Conservation (phyloP, 768 basidiomycete species). For the Tylopilus subfusipes region DNA sequence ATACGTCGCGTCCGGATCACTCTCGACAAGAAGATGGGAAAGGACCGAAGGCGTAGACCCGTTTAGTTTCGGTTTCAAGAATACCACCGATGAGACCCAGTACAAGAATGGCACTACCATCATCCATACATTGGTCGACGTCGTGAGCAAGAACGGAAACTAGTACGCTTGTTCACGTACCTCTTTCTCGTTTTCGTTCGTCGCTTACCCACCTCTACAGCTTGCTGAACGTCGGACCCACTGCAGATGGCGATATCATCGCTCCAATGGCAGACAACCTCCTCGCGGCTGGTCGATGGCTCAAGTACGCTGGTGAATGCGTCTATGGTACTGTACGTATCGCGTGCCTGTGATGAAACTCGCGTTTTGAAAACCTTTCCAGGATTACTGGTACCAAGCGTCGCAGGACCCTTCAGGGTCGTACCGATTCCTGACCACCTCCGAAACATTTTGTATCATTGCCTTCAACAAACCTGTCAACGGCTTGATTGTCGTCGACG, state of each 20-base stretch:
- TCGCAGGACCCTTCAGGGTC: constrained; percentile 36
- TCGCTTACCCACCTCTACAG: constrained; percentile 23
- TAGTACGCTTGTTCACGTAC: constrained; percentile 36
- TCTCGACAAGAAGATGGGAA: constrained; percentile 52
- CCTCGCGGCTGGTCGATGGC: constrained; percentile 50
- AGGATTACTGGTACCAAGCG: constrained; percentile 49
- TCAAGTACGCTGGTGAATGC: constrained; percentile 47
- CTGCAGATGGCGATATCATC: constrained; percentile 52
- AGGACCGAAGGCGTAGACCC: constrained; percentile 59
- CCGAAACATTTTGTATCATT: constrained; percentile 49
- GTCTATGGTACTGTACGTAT: constrained; percentile 49
- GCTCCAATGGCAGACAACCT: constrained; percentile 45
- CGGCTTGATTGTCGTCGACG: constrained; percentile 34
- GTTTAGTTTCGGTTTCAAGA: constrained; percentile 46
- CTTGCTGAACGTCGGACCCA: constrained; percentile 52
- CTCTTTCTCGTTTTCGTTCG: background rate
- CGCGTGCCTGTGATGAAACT: background rate
- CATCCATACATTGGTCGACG: constrained; percentile 50
- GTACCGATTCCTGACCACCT: constrained; percentile 48
- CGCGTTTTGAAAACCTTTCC: background rate
- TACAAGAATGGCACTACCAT: constrained; percentile 51
- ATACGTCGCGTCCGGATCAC: constrained; percentile 45
- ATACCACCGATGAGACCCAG: constrained; percentile 37
- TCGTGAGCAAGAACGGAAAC: constrained; percentile 62
- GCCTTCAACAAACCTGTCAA: constrained; percentile 37